These are phyloP conservation scores for Orobanche coerulescens DNA, from an alignment of 257 asterid species.

Conservation along the genomic window DNA sequence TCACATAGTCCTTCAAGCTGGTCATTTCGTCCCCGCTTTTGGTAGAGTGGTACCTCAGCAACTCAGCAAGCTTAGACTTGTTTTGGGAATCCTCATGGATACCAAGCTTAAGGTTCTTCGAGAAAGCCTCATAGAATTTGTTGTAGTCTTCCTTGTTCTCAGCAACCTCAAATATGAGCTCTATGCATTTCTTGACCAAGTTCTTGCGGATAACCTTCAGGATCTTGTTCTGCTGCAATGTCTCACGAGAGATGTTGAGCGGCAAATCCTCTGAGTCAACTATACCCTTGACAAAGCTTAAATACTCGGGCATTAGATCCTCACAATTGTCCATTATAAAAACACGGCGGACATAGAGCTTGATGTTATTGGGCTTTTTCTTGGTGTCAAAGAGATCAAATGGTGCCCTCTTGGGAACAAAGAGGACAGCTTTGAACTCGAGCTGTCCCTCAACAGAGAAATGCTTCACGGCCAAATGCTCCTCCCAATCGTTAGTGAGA, in stretches of 20 bases:
- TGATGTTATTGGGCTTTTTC: slow-evolving; percentile 61
- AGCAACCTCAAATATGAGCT: slow-evolving; percentile 54
- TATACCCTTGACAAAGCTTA: slow-evolving; percentile 51
- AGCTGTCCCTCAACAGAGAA: slow-evolving; percentile 62
- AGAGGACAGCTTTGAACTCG: slow-evolving; percentile 52
- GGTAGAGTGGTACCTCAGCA: slow-evolving; percentile 50
- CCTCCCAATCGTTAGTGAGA: slow-evolving; percentile 60
- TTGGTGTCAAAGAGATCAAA: slow-evolving; percentile 49
- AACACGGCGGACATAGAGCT: slow-evolving; percentile 54
- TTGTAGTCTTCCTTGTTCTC: slow-evolving; percentile 61
- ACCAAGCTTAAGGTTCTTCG: slow-evolving; percentile 55
- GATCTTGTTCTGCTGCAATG: slow-evolving; percentile 53
- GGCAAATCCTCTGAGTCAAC: slow-evolving; percentile 60
- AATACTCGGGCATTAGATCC: slow-evolving; percentile 50
- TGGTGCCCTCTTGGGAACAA: slow-evolving; percentile 59
- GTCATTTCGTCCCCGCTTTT: slow-evolving; percentile 62
- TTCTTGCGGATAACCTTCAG: slow-evolving; percentile 56
- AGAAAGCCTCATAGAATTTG: slow-evolving; percentile 58
- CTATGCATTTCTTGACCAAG: slow-evolving; percentile 54
- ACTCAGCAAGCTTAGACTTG: slow-evolving; percentile 46
- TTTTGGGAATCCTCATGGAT: slow-evolving; percentile 58
- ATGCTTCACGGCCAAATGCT: slow-evolving; percentile 56
- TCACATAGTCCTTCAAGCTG: slow-evolving; percentile 62
- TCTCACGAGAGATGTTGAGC: slow-evolving; percentile 49
- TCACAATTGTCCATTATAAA: slow-evolving; percentile 63